Percentiles rank a stretch among this genome's conserved stretches.
These are phyloP conservation scores for Capsicum rhomboideum DNA, from an alignment of 257 asterid genomes.

Conservation along the genomic window DNA sequence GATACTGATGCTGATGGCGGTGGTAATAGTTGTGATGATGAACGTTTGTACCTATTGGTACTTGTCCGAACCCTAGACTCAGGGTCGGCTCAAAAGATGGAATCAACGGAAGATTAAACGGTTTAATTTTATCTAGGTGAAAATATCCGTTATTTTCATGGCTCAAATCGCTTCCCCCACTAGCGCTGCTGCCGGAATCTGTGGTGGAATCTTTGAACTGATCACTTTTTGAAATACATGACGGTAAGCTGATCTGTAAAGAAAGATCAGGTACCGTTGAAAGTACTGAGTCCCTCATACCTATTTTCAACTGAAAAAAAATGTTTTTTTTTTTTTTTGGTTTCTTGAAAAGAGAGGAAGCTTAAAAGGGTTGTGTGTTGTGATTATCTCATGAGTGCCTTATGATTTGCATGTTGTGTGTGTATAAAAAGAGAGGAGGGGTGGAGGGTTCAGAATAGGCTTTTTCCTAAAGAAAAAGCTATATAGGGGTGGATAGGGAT, in stretches of 20 bases:
- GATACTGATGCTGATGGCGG: constrained; percentile 14
- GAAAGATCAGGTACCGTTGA: constrained; percentile 60
- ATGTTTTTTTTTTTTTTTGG: neutral
- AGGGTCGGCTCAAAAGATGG: constrained; percentile 23
- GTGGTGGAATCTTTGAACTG: neutral
- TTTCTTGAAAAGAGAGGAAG: constrained; percentile 16
- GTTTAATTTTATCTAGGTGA: neutral
- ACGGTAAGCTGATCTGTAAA: constrained; percentile 59
- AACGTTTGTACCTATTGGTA: constrained; percentile 5
- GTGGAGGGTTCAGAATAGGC: constrained; percentile 15
- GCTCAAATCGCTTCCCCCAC: constrained; percentile 56
- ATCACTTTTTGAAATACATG: constrained; percentile 1
- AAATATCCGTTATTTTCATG: constrained; percentile 31
- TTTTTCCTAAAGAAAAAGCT: constrained; percentile 8
- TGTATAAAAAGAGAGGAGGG: constrained; percentile 3
- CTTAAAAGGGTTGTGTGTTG: neutral
- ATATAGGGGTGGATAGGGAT: neutral
- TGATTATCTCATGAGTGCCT: constrained; percentile 49
- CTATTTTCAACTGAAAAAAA: constrained; percentile 20
- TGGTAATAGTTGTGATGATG: neutral
- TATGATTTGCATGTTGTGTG: constrained; percentile 44
- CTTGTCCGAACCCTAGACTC: constrained; percentile 34
- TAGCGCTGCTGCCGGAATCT: constrained; percentile 49
- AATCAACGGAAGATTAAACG: neutral
- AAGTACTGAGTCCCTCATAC: constrained; percentile 11